Percentiles rank a stretch among this genome's conserved stretches.
phyloP scores from a whole-genome alignment of 768 basidiomycete species.

The Auriscalpium vulgare region DNA sequence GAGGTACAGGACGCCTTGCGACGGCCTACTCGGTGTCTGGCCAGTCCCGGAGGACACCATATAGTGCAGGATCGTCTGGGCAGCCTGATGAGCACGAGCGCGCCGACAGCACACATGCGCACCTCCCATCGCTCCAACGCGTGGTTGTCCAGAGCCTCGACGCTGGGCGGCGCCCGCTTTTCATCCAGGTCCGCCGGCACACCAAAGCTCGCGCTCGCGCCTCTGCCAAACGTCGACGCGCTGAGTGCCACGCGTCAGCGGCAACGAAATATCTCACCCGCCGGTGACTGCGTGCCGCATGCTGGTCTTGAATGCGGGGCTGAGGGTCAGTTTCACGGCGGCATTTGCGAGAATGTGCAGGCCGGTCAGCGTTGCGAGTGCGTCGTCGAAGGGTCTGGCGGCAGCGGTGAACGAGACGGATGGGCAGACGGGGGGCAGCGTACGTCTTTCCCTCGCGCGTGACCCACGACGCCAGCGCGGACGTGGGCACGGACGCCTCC shows the following conservation, averaged over 20 bases:
- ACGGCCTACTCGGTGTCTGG: conserved; percentile 67
- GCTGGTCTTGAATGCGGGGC: conserved; percentile 67
- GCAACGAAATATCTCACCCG: conserved; percentile 44
- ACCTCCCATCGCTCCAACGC: conserved; percentile 92
- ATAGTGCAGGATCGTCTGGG: conserved; percentile 89
- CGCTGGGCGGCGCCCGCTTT: conserved; percentile 42
- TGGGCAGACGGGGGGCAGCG: neutral
- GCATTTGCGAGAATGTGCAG: conserved; percentile 65
- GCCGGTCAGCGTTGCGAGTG: conserved; percentile 52
- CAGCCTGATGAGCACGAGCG: neutral
- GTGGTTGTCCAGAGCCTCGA: conserved; percentile 67
- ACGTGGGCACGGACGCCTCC: conserved; percentile 59
- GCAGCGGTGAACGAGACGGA: neutral
- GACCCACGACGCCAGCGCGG: conserved; percentile 73
- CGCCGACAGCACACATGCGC: conserved; percentile 11
- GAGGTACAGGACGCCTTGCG: conserved; percentile 76
- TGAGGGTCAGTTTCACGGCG: conserved; percentile 56
- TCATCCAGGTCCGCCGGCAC: conserved; percentile 61
- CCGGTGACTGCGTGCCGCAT: conserved; percentile 82
- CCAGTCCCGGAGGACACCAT: conserved; percentile 92
- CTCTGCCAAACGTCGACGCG: conserved; percentile 33
- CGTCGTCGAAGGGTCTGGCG: conserved; percentile 61
- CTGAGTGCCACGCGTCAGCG: neutral
- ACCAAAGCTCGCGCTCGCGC: conserved; percentile 77
- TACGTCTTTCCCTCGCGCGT: conserved; percentile 67